Conservation (phyloP, 148 eudicot species). For the Simmondsia chinensis region DNA sequence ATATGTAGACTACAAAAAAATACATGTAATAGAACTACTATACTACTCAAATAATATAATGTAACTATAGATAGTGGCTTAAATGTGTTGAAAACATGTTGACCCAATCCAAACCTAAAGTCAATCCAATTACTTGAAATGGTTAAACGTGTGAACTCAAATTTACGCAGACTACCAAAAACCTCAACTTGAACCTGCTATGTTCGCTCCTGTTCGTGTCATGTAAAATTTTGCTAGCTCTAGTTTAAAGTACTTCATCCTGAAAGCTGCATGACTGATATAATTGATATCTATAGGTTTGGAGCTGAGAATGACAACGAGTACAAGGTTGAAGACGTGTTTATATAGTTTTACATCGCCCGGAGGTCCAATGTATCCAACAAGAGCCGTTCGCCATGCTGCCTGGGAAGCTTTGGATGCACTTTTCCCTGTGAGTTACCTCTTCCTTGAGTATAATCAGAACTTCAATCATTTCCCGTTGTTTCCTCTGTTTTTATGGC, state of each 20-base stretch:
- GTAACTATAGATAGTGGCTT: too few species aligned
- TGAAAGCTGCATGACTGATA: conserved; percentile 1
- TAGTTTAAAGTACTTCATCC: neutral
- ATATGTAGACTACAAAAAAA: too few species aligned
- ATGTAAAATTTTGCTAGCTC: neutral
- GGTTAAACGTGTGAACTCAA: neutral
- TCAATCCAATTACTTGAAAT: too few species aligned
- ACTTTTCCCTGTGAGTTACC: conserved; percentile 81
- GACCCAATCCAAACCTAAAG: too few species aligned
- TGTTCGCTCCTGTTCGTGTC: neutral
- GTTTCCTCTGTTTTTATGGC: too few species aligned
- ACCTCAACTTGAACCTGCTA: too few species aligned
- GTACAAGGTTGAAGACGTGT: conserved; percentile 88
- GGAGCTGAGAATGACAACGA: conserved; percentile 85
- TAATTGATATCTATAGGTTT: conserved; percentile 36
- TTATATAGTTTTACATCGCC: conserved; percentile 96
- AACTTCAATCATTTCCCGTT: too few species aligned
- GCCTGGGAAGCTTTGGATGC: conserved; percentile 92
- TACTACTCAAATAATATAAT: too few species aligned
- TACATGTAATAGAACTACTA: too few species aligned
- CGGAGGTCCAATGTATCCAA: conserved; percentile 96
- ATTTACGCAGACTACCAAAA: too few species aligned
- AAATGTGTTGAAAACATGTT: too few species aligned
- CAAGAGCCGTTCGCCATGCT: conserved; percentile 94
- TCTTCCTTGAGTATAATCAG: neutral